Conservation (phyloP, 306 rosid genomes). For the Cicer yamashitae region DNA sequence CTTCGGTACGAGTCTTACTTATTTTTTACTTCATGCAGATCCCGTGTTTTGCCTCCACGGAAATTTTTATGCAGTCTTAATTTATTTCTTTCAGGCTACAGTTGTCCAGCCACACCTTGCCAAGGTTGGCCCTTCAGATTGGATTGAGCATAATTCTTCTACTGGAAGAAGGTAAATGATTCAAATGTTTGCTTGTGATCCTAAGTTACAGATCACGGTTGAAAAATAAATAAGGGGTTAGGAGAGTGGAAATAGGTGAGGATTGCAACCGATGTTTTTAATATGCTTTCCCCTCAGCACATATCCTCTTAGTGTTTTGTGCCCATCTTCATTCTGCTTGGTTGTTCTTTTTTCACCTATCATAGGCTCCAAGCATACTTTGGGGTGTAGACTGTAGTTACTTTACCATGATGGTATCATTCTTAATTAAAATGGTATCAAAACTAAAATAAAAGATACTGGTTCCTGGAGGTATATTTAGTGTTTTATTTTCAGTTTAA, state of each 20-base stretch:
- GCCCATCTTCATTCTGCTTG: conserved; percentile 13
- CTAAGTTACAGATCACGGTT: conserved; percentile 18
- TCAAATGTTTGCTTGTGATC: conserved; percentile 43
- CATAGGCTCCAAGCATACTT: conserved; percentile 19
- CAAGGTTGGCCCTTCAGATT: conserved; percentile 64
- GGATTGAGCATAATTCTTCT: conserved; percentile 88
- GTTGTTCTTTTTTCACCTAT: conserved; percentile 8
- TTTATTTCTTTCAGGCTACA: conserved; percentile 58
- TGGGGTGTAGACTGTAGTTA: conserved; percentile 21
- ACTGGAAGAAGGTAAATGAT: conserved; percentile 77
- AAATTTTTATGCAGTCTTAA: conserved; percentile 15
- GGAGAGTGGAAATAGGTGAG: conserved; percentile 23
- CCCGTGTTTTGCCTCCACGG: conserved; percentile 20
- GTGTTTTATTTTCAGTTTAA: conserved; percentile 26
- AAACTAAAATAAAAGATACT: not conserved
- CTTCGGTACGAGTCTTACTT: conserved; percentile 59
- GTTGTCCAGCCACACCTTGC: conserved; percentile 46
- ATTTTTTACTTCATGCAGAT: conserved; percentile 29
- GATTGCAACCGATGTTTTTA: not conserved
- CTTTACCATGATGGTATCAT: not conserved
- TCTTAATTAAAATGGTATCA: not conserved
- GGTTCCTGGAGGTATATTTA: not conserved
- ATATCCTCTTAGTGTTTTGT: conserved; percentile 6
- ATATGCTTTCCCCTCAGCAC: conserved; percentile 9
- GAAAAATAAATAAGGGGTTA: conserved; percentile 3